Base-by-base conservation (phyloP, 2,329 filamentous ascomycete genomes). In the Aschersonia sp. region DNA sequence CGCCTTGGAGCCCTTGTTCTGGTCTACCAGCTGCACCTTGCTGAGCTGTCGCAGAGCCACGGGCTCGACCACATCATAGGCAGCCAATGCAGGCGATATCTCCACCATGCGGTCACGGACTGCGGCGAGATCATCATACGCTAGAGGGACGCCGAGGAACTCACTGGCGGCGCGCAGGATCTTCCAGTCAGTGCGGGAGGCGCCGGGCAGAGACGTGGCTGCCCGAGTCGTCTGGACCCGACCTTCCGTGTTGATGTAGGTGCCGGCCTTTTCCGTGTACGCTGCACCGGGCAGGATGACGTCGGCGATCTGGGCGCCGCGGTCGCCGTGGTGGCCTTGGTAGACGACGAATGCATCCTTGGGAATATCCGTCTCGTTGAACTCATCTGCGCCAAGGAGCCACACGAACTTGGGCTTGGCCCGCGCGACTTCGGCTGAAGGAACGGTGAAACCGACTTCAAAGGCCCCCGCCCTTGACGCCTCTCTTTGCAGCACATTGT, bases 221-320 rank as follows among this genome's bases (percentile, higher is more conserved):
- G 87, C 83, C 54, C 92, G 85, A 47, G 86, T 92, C 73, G 95
- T 84, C 70, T 98, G 92, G 29, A 92, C 87, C 58, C 92, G 86
- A 48, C 92, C 92, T 68, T 98, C 92, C 0, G 92, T 97, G 78
- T 97, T 98, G 69, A 98, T 79, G 61, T 94, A 98, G 43, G 92
- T 98, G 50, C 81, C 89, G 30, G 84, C 80, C 74, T 97, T 98
- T 72, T 98, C 92, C 30, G 90, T 97, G 71, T 95, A 98, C 10
- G 92, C 88, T 45, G 88, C 88, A 55, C 88, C 90, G 31, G 92
- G 92, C 22, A 98, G 84, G 55, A 98, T 78, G 49, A 98, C 79
- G 59, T 98, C 90, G 45, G 92, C 92, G 51, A 95, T 79, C 67
- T 94, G 84, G 48, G 92, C 92, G 54, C 90, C 92, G 47, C 79